Evolutionary conservation across 768 basidiomycete species (phyloP).

Genomic region (Rickenella mellea): DNA sequence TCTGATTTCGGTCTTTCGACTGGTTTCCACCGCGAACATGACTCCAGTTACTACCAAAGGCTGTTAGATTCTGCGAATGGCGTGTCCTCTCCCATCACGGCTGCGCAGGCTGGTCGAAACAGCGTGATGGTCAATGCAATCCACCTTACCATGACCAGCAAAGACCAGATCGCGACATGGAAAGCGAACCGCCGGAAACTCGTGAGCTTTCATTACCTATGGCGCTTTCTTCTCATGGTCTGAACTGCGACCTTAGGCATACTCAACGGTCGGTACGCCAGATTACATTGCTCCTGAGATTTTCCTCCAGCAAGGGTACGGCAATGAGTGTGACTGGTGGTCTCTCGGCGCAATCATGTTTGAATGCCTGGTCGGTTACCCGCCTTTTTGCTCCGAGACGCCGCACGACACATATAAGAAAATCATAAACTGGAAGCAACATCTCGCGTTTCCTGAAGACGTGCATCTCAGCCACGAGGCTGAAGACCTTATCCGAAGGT

Average conservation of each 20-base stretch:
- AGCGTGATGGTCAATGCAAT: slow-evolving; percentile 97
- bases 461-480: slow-evolving; percentile 87
- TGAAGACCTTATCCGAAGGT: slow-evolving; percentile 83
- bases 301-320: slow-evolving; percentile 94
- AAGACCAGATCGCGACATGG: slow-evolving; percentile 95
- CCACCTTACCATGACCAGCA: slow-evolving; percentile 89
- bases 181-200: slow-evolving; percentile 96
- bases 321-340: slow-evolving; percentile 99
- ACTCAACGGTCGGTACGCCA: slow-evolving; percentile 95
- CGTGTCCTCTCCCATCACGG: slow-evolving; percentile 18
- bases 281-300: slow-evolving; percentile 97
- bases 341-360: slow-evolving; percentile 98
- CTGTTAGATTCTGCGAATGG: slow-evolving; percentile 63
- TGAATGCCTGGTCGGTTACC: slow-evolving; percentile 94
- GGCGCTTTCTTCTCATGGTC: not conserved
- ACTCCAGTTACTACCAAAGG: slow-evolving; percentile 89
- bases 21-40: slow-evolving; percentile 98
- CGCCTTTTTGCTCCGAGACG: slow-evolving; percentile 93
- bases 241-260: slow-evolving; percentile 48
- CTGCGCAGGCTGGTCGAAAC: slow-evolving; percentile 61
- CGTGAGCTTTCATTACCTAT: slow-evolving; percentile 30
- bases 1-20: slow-evolving; percentile 98
- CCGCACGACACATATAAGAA: slow-evolving; percentile 98
- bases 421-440: slow-evolving; percentile 89
- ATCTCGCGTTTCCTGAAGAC: slow-evolving; percentile 87